Conservation (phyloP, 495 filamentous ascomycete genomes). For the Darksidea phi region DNA sequence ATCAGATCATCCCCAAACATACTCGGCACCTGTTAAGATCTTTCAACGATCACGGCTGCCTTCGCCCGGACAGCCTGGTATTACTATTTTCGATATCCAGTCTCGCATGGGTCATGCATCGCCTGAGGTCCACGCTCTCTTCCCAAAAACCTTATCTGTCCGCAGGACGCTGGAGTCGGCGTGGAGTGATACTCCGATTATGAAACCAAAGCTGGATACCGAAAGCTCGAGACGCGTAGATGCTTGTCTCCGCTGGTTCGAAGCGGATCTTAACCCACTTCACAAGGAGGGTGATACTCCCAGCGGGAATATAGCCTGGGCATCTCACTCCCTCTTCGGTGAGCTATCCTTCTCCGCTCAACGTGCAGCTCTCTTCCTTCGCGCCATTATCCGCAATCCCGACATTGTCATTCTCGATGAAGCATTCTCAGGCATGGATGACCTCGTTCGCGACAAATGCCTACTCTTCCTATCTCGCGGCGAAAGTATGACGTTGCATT, state of each 20-base stretch:
- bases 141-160: constrained; percentile 74
- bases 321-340: constrained; percentile 67
- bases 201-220: constrained; percentile 61
- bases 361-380: constrained; percentile 78
- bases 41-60: constrained; percentile 83
- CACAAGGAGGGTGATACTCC: not conserved
- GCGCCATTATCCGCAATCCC: constrained; percentile 76
- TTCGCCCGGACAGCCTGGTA: constrained; percentile 64
- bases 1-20: constrained; percentile 93
- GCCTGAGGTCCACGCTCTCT: constrained; percentile 90
- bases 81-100: constrained; percentile 91
- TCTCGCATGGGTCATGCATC: constrained; percentile 85
- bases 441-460: constrained; percentile 77
- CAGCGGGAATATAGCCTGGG: constrained; percentile 56
- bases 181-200: constrained; percentile 82
- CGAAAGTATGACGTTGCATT: constrained; percentile 33
- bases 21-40: constrained; percentile 79
- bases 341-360: constrained; percentile 75
- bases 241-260: constrained; percentile 70
- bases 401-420: constrained; percentile 93
- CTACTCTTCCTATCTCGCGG: constrained; percentile 62
- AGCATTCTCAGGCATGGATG: constrained; percentile 86
- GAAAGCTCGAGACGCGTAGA: constrained; percentile 58
- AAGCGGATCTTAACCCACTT: constrained; percentile 64
- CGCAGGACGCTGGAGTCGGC: constrained; percentile 76